Percentiles rank a stretch among this genome's conserved stretches.
phyloP scores from a whole-genome alignment of 1,284 basidiomycete species.

The Gomphus bonarii region DNA sequence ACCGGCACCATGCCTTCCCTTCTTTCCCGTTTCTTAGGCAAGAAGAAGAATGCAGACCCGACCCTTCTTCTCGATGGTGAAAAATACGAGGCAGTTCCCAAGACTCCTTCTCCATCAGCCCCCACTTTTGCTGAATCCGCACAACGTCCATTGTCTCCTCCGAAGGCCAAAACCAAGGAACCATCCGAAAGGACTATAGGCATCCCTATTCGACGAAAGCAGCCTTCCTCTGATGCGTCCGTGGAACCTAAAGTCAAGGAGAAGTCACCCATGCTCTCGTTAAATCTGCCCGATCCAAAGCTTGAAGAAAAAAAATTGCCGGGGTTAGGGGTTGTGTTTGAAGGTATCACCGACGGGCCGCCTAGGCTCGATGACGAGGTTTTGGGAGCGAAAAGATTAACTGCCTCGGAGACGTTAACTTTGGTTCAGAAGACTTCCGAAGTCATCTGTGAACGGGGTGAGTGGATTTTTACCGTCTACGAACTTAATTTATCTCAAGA shows the following conservation, averaged over 20 bases:
- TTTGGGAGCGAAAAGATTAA: constrained; percentile 47
- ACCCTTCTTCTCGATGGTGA: constrained; percentile 5
- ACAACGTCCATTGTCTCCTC: constrained; percentile 15
- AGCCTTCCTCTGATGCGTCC: constrained; percentile 18
- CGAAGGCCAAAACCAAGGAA: constrained; percentile 18
- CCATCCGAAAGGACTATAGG: constrained; percentile 30
- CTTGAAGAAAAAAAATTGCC: constrained; percentile 33
- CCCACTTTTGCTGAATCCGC: constrained; percentile 28
- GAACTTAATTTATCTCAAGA: background rate
- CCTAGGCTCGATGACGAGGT: constrained; percentile 37
- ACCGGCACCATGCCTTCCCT: constrained; percentile 51
- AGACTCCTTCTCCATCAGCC: constrained; percentile 40
- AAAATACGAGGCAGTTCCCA: constrained; percentile 29
- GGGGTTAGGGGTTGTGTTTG: constrained; percentile 43
- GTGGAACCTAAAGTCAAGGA: constrained; percentile 20
- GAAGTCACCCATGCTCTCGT: constrained; percentile 42
- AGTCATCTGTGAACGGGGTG: constrained; percentile 52
- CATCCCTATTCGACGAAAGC: constrained; percentile 42
- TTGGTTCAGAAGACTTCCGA: constrained; percentile 56
- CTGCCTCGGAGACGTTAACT: constrained; percentile 45
- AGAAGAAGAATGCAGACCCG: constrained; percentile 50
- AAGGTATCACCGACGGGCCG: constrained; percentile 40
- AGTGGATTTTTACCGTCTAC: constrained; percentile 16
- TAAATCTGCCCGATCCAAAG: constrained; percentile 45
- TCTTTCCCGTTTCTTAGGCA: constrained; percentile 64